Base-by-base conservation (phyloP, 139 green algal species). In the Pleodorina starrii region DNA sequence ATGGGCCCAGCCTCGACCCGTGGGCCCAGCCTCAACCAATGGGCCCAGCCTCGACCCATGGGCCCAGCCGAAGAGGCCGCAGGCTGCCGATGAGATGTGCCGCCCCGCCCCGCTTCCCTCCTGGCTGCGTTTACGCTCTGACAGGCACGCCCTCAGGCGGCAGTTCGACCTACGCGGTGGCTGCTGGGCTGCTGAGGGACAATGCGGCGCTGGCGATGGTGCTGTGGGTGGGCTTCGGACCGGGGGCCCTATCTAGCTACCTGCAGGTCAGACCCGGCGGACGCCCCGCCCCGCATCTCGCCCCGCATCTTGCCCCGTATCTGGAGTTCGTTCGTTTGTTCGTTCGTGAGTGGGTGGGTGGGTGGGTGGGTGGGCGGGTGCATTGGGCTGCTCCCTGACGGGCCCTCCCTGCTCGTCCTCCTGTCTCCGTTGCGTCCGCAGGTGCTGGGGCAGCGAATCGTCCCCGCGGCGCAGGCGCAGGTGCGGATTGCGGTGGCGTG, bases 211-310 rank as follows among this genome's bases (percentile, higher is more conserved):
- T 79, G 82, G 82, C 29, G 5, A 1, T 68, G 63, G 19, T 78
- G 63, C n/a, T 88, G 82, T 88, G 82, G 82, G 66, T 44, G 63
- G 82, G 82, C 5, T 50, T 79, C 17, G 82, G 82, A 0, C 82
- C 82, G n/a, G 82, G 82, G 5, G 82, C 82, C 17, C 82, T 88
- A 44, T 80, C 63, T n/a, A 80, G 63, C 44, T 88, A 88, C 66
- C 66, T 88, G 57, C 80, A 86, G 78, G 54, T 85, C n/a, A n/a
- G 72, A 17, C 51, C 14, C 17, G 51, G 5, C 5, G 54, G 54
- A 25, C 3, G 54, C 54, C 21, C 21, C 7, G 54, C 54, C 54
- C 29, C 29, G 3, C 9, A 27, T 21, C 54, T 66, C 21, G 54
- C 29, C 9, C 54, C 51, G 51, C 17, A 60, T 17, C 14, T 14